Evolutionary conservation across 768 basidiomycete species (phyloP), one percentile per base, ranked within the genome.

Genomic region (Suillus luteus): DNA sequence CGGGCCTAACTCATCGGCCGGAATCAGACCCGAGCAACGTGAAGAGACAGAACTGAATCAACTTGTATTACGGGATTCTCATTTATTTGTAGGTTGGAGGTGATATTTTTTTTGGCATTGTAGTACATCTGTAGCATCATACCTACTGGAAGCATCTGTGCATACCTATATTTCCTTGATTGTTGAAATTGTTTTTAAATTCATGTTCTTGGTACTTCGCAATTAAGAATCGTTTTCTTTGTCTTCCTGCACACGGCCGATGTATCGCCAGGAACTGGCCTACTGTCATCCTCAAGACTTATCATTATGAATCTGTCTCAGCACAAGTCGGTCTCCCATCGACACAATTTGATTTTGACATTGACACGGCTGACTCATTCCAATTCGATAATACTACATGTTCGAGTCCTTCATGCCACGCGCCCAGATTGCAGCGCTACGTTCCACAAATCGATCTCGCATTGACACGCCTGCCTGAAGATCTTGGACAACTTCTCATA

Each of bases 111-210:
- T 24, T 38, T 38, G 15, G 37, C 55, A 58, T 58, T 35, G 38
- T 58, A 58, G 38, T 27, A 58, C 38, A 58, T 58, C 38, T 54
- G 33, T 40, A 58, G 55, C 55, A 58, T 58, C 24, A 40, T 58
- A 58, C 17, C 24, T 58, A 27, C 55, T 11, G 55, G 38, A 58
- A 27, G 27, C 15, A 40, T 58, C 24, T 58, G 55, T 58, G 38
- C 55, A 58, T 58, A 58, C 38, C 55, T 58, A 40, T 27, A 40
- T 19, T 58, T 58, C 40, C 38, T 57, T 57, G 38, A 10, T 40
- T 27, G 24, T 41, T 15, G 24, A 58, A 11, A 58, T 40, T 14
- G 22, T 24, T 24, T 57, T 9, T 22, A 17, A 51, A 17, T 51
- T 51, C 49, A 31, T 51, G 44, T 46, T 12, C 4, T 4, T n/a